Base-by-base conservation (phyloP, 768 basidiomycete species). In the Strobilomyces dryophilus region DNA sequence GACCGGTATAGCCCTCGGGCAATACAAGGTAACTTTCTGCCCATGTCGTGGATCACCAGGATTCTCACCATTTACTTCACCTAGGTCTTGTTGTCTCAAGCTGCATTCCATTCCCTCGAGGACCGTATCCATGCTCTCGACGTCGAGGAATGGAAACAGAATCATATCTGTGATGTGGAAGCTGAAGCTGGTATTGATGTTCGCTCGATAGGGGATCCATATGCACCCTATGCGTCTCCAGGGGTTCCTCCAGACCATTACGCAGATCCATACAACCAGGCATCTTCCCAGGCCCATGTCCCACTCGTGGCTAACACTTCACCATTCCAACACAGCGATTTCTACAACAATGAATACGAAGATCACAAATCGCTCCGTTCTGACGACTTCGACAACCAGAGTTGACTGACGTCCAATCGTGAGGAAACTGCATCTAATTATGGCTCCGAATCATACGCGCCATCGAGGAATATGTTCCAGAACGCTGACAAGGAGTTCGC, bases 401-500 rank as follows among this genome's bases (percentile, higher is more conserved):
- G 86, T 62, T 78, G 85, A 49, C 79, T 88, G 48, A 91, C 89
- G 0, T 87, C 83, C 50, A 80, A 87, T 55, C 80, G 84, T 27
- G 89, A 89, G 54, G 91, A 92, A 41, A 79, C 84, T 0, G 77
- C 77, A 42, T 92, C 90, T 0, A 88, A 90, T 63, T 85, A 89
- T 59, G 93, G 93, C 4, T 90, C 90, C 4, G 94, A 97, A 65
- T 89, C 89, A 0, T 98, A 97, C 61, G 95, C 94, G 0, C 95
- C 95, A 0, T 93, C 91, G 0, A 74, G 92, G 31, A 97, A 97
- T 61, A 98, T 97, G 95, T 97, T 97, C 80, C 85, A 89, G 58
- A 84, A 83, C 55, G 78, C 83, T 1, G 87, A 92, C 56, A 87
- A 84, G 66, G 81, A 84, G 56, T 61, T 87, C 40, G 71, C 80